Evolutionary conservation across 345 rosid genomes (phyloP), one percentile per base, ranked within the genome.

Genomic region (Excoecaria agallocha): DNA sequence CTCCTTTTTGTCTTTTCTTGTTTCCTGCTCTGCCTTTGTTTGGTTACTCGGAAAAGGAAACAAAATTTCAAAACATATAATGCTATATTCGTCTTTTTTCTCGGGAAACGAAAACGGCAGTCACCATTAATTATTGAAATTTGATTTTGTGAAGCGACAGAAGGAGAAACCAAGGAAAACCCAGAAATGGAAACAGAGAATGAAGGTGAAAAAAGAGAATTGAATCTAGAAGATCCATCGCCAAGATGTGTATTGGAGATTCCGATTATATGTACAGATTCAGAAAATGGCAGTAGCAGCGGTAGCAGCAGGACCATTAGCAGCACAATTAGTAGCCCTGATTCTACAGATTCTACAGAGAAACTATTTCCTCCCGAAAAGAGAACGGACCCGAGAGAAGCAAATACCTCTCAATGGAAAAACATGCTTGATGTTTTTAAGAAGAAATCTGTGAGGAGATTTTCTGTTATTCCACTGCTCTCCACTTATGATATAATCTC

Each of bases 221-320:
- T 49, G 30, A 46, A 11, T 0, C 56, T 68, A 12, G 89, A 83
- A 10, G 72, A 71, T 22, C 72, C 82, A 25, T 91, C 94, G 0
- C 93, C 94, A 24, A 84, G 91, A 74, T 80, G 91, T 37, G 92
- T 90, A 0, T 72, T 92, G 58, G 94, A 87, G 74, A 84, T 82
- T 16, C 88, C 87, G 1, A 76, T 66, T 30, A 77, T 52, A 57
- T 78, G 84, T 24, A 64, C 85, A 12, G 89, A 87, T 70, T 86
- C 85, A 19, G 89, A 87, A 35, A 30, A 30, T 60, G 77, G 57
- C 59, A 84, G 87, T 68, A 77, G 82, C 66, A 61, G 76, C 38
- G 61, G 87, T 13, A 30, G 52, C 59, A 84, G 86, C 69, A 76
- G 81, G 59, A 68, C 72, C 38, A 67, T 86, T 10, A 48, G 3